Evolutionary conservation across 2,329 filamentous ascomycete genomes (phyloP).

Genomic region (Corinectria fuckeliana): DNA sequence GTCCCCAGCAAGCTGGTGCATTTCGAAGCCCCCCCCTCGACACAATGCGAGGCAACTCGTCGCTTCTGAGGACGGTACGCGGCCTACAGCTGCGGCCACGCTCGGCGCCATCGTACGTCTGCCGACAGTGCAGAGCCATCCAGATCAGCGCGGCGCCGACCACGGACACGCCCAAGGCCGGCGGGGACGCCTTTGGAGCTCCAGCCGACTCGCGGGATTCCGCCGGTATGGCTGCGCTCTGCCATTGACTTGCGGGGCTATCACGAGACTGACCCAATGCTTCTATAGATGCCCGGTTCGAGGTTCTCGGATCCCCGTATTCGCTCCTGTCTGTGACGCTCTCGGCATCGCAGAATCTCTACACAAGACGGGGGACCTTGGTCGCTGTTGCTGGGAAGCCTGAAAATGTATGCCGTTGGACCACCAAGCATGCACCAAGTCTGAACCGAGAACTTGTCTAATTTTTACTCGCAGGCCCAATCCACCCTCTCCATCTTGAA

Average conservation of each 20-base stretch:
- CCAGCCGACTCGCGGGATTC: conserved; percentile 54
- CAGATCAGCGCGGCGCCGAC: conserved; percentile 69
- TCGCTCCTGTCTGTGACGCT: conserved; percentile 93
- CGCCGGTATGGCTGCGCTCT: conserved; percentile 51
- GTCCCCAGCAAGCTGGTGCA: neutral
- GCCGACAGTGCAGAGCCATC: conserved; percentile 64
- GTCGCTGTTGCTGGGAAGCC: conserved; percentile 89
- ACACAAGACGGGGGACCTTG: conserved; percentile 88
- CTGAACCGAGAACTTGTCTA: neutral
- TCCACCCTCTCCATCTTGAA: conserved; percentile 89
- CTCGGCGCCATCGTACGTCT: conserved; percentile 49
- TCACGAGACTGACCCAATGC: conserved; percentile 19
- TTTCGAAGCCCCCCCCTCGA: conserved; percentile 27
- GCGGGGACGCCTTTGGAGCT: conserved; percentile 63
- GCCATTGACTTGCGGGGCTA: neutral
- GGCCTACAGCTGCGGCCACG: conserved; percentile 39
- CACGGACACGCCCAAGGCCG: conserved; percentile 57
- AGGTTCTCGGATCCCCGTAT: conserved; percentile 89
- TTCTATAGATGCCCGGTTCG: conserved; percentile 87
- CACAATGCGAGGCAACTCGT: conserved; percentile 53
- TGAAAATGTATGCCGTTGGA: conserved; percentile 71
- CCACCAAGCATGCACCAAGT: neutral
- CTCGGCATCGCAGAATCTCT: conserved; percentile 91
- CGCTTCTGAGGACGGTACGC: conserved; percentile 46
- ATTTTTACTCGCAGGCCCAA: conserved; percentile 65